Base-by-base conservation (phyloP, 768 basidiomycete species). In the Trametes sanguinea region DNA sequence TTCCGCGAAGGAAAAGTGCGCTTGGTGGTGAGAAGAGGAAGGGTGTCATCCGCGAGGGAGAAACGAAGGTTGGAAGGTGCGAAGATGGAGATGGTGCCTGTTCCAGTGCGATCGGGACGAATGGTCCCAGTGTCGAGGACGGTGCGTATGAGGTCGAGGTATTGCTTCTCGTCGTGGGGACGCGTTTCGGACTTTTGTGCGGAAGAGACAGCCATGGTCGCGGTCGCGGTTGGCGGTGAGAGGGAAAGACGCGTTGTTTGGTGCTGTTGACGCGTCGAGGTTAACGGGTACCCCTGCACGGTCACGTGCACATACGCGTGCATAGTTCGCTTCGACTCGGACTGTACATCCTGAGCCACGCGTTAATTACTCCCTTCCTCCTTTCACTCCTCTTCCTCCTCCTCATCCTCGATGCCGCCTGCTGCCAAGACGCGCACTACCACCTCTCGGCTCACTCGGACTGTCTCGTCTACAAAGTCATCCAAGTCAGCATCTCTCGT, bases 11-110 rank as follows among this genome's bases (percentile, higher is more conserved):
- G 76, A 71, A 97, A 98, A 3, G 94, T 96, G 61, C 92, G 87
- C 74, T 99, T 99, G 0, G 96, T 99, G 17, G 96, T 98, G 42
- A 98, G 80, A 13, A 98, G 84, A 3, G 96, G 96, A 3, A 99
- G 80, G 4, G 87, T 84, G 54, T 81, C 77, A 72, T 90, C 72
- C 6, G 83, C 76, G 59, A 98, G 88, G 14, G 91, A 90, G 81
- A 99, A 99, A 14, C 95, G 90, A 53, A 99, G 78, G 11, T 87
- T 81, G 2, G 89, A 90, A 6, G 96, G 96, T 0, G 95, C 95
- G 71, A 99, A 98, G 72, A 96, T 73, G 52, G 95, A 89, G 67
- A 92, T 76, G 9, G 95, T 98, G 56, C 96, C 96, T 0, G 96
- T 98, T 16, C 96, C 96, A 0, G 96, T 99, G 51, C 96, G 87